Evolutionary conservation across 1,139 yeast genomes (phyloP).

Genomic region (Nakaseomyces nivariensis): DNA sequence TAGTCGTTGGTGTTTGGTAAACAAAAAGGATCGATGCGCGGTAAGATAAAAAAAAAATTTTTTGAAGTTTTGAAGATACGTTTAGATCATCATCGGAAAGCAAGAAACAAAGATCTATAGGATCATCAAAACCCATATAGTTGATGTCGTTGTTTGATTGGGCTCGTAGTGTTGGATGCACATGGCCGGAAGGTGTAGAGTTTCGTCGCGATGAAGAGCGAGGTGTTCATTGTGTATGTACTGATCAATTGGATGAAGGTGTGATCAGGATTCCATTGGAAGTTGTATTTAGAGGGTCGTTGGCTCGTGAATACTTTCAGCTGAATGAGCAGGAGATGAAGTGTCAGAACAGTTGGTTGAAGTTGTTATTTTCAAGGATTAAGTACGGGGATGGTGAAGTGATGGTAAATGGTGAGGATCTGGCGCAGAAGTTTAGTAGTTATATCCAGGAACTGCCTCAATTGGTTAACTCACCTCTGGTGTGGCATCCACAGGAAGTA

Average conservation of each 20-base stretch:
- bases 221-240: conserved; percentile 37
- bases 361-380: conserved; percentile 40
- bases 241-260: conserved; percentile 6
- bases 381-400: conserved; percentile 28
- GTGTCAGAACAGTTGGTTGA: conserved; percentile 33
- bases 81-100: too few relatives aligned
- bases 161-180: conserved; percentile 43
- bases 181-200: conserved; percentile 28
- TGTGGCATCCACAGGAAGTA: conserved; percentile 50
- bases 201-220: conserved; percentile 25
- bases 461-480: conserved; percentile 50
- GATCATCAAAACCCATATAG: too few relatives aligned
- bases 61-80: neutral
- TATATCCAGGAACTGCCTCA: conserved; percentile 53
- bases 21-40: neutral
- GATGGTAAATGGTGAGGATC: conserved; percentile 7
- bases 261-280: conserved; percentile 34
- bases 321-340: conserved; percentile 15
- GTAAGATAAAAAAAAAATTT: neutral
- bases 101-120: too few relatives aligned
- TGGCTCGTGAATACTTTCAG: conserved; percentile 36
- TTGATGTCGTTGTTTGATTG: conserved; percentile 29
- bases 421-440: conserved; percentile 32
- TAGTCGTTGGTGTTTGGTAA: too few relatives aligned
- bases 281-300: conserved; percentile 34